Evolutionary conservation across 257 asterid species (phyloP).

Genomic region (Gynochthodes officinalis): DNA sequence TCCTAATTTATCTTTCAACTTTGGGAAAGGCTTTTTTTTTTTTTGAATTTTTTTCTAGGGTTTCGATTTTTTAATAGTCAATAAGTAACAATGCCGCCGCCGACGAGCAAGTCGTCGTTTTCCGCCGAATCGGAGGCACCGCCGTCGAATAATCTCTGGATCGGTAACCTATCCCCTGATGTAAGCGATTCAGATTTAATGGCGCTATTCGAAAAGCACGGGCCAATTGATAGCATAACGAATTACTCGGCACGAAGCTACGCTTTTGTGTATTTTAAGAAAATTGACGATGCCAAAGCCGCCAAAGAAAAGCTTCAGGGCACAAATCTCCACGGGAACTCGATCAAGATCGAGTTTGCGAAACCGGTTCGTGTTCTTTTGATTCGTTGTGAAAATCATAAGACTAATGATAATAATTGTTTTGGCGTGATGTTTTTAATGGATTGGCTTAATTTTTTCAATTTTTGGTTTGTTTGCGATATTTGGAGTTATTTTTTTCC

Average conservation of each 20-base stretch:
- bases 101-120: slow-evolving; percentile 20
- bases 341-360: slow-evolving; percentile 50
- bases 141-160: slow-evolving; percentile 79
- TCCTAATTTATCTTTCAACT: background rate
- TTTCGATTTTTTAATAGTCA: background rate
- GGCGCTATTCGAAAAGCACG: slow-evolving; percentile 52
- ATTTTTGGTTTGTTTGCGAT: background rate
- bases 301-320: slow-evolving; percentile 50
- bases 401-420: slow-evolving; percentile 13
- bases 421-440: background rate
- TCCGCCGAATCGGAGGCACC: slow-evolving; percentile 36
- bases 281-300: slow-evolving; percentile 57
- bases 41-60: slow-evolving; percentile 13
- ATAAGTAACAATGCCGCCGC: slow-evolving; percentile 16
- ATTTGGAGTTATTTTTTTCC: background rate
- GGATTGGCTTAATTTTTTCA: background rate
- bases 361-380: slow-evolving; percentile 80
- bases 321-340: too few relatives aligned
- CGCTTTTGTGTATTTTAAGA: slow-evolving; percentile 68
- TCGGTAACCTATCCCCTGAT: slow-evolving; percentile 63
- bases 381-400: slow-evolving; percentile 20
- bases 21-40: background rate
- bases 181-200: slow-evolving; percentile 62
- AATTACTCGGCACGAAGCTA: slow-evolving; percentile 69
- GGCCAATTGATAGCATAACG: slow-evolving; percentile 62